phyloP scores from a whole-genome alignment of 1,284 basidiomycete genomes.

The Tilletia indica region DNA sequence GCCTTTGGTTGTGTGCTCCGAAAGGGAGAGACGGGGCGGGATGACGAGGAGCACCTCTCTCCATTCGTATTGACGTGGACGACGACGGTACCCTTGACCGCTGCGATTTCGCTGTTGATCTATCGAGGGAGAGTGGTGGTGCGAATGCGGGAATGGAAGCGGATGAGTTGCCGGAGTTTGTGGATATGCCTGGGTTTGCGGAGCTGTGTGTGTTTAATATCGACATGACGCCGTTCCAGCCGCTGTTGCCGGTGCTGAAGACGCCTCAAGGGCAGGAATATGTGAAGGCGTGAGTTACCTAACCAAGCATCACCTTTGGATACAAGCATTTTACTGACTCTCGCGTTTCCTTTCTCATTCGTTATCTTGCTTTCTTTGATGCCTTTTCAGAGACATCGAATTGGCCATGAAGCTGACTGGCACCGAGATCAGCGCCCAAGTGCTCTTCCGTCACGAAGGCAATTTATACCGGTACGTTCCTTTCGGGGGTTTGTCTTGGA shows the following conservation, averaged over 20 bases:
- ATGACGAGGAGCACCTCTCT: constrained; percentile 25
- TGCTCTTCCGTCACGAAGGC: constrained; percentile 22
- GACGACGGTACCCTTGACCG: constrained; percentile 21
- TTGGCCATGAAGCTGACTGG: constrained; percentile 23
- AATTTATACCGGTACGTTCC: constrained; percentile 16
- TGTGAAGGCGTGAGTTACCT: constrained; percentile 17
- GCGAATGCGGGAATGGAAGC: no score
- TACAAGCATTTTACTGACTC: background rate
- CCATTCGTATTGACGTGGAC: constrained; percentile 26
- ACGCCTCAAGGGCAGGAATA: constrained; percentile 23
- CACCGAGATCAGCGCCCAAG: constrained; percentile 23
- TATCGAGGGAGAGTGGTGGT: constrained; percentile 19
- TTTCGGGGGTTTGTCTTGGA: background rate
- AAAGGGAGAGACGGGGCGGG: constrained; percentile 25
- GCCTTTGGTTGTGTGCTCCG: constrained; percentile 25
- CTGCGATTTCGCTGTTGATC: constrained; percentile 22
- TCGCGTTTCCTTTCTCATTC: background rate
- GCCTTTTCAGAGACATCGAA: constrained; percentile 16
- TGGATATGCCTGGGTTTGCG: constrained; percentile 26
- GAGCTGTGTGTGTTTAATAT: constrained; percentile 26
- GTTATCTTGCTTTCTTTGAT: background rate
- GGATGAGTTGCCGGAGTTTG: constrained; percentile 24
- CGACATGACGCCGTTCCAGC: constrained; percentile 27
- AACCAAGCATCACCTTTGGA: background rate
- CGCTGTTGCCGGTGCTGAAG: constrained; percentile 20